A percentile compares a stretch with the other conserved stretches of the same genome.
phyloP scores from a whole-genome alignment of 1,284 basidiomycete genomes.

The Sporisorium scitamineum region DNA sequence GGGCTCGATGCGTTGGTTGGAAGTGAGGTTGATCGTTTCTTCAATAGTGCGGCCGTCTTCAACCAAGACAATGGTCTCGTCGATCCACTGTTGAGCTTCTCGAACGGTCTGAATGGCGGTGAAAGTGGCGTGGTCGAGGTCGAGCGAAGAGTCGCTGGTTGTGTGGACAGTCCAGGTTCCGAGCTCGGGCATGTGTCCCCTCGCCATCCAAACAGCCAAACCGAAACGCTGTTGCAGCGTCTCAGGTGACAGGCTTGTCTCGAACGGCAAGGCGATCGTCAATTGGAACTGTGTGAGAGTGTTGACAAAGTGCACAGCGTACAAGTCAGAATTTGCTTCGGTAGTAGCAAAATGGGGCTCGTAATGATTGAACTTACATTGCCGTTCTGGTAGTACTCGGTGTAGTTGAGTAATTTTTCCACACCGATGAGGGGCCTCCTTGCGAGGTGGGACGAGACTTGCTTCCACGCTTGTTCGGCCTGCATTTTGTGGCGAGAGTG shows the following conservation, averaged over 20 bases:
- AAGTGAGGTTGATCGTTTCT: slow-evolving; percentile 13
- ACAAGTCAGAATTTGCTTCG: neutral
- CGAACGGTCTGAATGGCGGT: slow-evolving; percentile 21
- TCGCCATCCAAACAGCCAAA: slow-evolving; percentile 23
- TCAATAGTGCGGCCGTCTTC: slow-evolving; percentile 25
- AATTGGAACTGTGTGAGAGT: slow-evolving; percentile 20
- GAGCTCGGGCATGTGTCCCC: slow-evolving; percentile 23
- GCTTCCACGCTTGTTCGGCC: slow-evolving; percentile 13
- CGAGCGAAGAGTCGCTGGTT: neutral
- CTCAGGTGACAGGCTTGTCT: slow-evolving; percentile 12
- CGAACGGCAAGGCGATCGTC: slow-evolving; percentile 13
- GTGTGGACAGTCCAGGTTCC: slow-evolving; percentile 12
- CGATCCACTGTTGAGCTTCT: slow-evolving; percentile 32
- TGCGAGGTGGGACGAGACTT: slow-evolving; percentile 14
- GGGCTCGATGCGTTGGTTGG: slow-evolving; percentile 30
- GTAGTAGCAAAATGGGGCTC: neutral
- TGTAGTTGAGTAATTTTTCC: slow-evolving; percentile 39
- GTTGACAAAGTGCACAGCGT: neutral
- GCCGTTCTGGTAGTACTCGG: slow-evolving; percentile 35
- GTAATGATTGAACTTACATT: slow-evolving; percentile 11
- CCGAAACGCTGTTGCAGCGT: slow-evolving; percentile 22
- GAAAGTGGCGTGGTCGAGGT: slow-evolving; percentile 27
- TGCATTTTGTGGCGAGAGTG: neutral
- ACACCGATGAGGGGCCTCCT: slow-evolving; percentile 23
- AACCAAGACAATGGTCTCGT: slow-evolving; percentile 23